phyloP scores from a whole-genome alignment of 2,329 filamentous ascomycete genomes.

The Phaeophleospora eucalypticola region DNA sequence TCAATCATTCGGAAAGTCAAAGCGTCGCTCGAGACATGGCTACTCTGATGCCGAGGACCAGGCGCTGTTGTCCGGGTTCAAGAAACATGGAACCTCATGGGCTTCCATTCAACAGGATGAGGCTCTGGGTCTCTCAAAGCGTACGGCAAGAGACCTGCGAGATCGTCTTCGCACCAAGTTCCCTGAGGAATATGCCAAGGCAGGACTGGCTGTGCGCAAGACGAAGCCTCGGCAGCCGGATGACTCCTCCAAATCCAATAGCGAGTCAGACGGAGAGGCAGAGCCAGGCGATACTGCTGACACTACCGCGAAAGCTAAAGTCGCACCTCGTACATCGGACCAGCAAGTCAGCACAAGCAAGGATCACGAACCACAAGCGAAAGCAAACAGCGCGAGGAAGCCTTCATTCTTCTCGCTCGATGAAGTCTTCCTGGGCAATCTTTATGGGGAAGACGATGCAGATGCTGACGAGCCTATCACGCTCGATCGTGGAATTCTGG shows the following conservation, averaged over 20 bases:
- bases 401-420: constrained; percentile 24
- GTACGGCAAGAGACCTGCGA: constrained; percentile 56
- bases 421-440: constrained; percentile 29
- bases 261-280: too few species aligned
- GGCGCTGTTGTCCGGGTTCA: constrained; percentile 55
- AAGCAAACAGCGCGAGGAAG: background rate
- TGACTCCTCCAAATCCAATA: too few species aligned
- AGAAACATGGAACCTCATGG: constrained; percentile 58
- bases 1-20: constrained; percentile 47
- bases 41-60: constrained; percentile 57
- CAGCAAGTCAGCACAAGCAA: background rate
- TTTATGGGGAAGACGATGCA: constrained; percentile 20
- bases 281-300: too few species aligned
- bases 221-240: constrained; percentile 21
- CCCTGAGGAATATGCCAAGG: constrained; percentile 52
- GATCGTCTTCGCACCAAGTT: constrained; percentile 60
- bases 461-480: constrained; percentile 28
- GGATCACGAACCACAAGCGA: background rate
- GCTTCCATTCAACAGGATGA: constrained; percentile 55
- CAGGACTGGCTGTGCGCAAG: constrained; percentile 41
- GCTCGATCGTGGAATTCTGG: constrained; percentile 34
- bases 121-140: constrained; percentile 47
- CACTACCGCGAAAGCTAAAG: too few species aligned
- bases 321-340: too few species aligned
- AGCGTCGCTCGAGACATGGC: constrained; percentile 51